These are phyloP conservation scores for Pichia sp. DNA, from an alignment of 1,139 yeast species.

Conservation along the genomic window DNA sequence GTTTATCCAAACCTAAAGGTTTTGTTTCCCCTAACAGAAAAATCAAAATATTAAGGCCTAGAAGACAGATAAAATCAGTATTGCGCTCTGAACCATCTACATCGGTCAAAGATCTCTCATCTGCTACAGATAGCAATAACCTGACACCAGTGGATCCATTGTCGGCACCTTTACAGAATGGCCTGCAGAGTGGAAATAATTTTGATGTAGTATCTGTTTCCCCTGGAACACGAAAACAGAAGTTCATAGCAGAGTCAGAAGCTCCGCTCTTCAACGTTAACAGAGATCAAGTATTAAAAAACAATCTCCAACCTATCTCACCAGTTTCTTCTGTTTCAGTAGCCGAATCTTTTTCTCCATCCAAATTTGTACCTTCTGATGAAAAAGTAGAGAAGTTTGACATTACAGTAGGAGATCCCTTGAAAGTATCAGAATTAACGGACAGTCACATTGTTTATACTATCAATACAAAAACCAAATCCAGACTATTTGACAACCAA, in stretches of 20 bases:
- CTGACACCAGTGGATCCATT: conserved; percentile 37
- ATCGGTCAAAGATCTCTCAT: neutral
- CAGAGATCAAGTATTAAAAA: conserved; percentile 13
- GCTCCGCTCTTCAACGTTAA: conserved; percentile 38
- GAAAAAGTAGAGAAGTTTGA: conserved; percentile 40
- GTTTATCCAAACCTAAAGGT: neutral
- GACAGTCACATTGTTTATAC: conserved; percentile 86
- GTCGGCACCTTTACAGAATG: conserved; percentile 20
- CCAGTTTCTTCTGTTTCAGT: neutral
- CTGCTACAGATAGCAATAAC: neutral
- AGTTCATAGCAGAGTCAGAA: conserved; percentile 40
- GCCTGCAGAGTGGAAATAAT: conserved; percentile 16
- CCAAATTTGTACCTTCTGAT: conserved; percentile 15
- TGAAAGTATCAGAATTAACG: conserved; percentile 86
- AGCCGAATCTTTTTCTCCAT: conserved; percentile 12
- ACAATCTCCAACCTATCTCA: neutral
- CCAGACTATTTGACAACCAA: conserved; percentile 31
- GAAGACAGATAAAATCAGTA: conserved; percentile 39
- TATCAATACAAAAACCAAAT: conserved; percentile 55
- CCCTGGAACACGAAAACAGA: conserved; percentile 24
- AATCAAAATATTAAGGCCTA: conserved; percentile 40
- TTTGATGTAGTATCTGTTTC: neutral
- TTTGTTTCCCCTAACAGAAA: conserved; percentile 36
- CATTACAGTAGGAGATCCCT: conserved; percentile 84
- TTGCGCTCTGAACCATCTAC: conserved; percentile 8